Base-by-base conservation (phyloP, 805 yeast genomes). In the Suhomyces prunicola region DNA sequence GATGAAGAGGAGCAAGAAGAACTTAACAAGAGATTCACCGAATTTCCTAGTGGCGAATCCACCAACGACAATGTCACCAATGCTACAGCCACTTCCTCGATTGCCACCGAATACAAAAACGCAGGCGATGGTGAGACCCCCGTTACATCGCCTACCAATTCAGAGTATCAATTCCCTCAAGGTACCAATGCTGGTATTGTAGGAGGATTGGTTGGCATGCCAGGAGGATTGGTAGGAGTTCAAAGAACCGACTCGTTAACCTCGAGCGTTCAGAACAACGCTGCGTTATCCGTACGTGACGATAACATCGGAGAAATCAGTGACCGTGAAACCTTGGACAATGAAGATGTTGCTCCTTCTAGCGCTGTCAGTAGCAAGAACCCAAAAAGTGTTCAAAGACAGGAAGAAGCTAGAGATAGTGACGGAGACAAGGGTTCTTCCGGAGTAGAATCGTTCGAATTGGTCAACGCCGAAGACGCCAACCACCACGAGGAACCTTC, bases 181-280 rank as follows among this genome's bases (percentile, higher is more conserved):
- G 60, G 64, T 9, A 57, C 63, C 6, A 60, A 55, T 48, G 67
- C 68, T 9, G 73, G 73, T 15, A 63, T 71, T 46, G 48, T 22
- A n/a, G 77, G 75, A 13, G 74, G 76, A 4, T 61, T 73, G 68
- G 74, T 69, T 2, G 78, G 78, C 1, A 71, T 75, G 72, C 74
- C 75, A 1, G 77, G 79, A n/a, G 78, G 67, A 4, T 63, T 73
- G 47, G 72, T 71, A 13, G 77, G 77, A 7, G 77, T 75, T 5
- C 76, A 83, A 78, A 53, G 94, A 61, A 88, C 96, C 2, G 88
- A 86, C 54, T 88, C 96, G 0, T 82, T 88, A 40, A 88, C 97
- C 0, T 90, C 97, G 0, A 88, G 96, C 44, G 96, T 91, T 33
- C 93, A 88, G 61, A 92, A 92, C 71, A 91, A 93, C 67, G 90